Percentiles rank a stretch among this genome's conserved stretches.
These are phyloP conservation scores for Orobanche coerulescens DNA, from an alignment of 257 asterid genomes.

Conservation along the genomic window DNA sequence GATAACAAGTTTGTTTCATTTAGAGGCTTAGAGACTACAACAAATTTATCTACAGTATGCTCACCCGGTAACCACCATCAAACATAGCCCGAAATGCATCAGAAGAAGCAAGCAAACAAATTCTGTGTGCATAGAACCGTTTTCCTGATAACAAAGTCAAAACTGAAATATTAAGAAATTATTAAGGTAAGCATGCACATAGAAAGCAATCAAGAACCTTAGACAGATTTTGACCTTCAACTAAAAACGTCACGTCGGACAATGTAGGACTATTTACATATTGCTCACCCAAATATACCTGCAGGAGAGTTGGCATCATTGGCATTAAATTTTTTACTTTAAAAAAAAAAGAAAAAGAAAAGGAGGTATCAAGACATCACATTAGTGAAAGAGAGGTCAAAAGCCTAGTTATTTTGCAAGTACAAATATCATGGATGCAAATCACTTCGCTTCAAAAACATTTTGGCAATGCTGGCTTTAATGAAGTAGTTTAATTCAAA, in stretches of 20 bases:
- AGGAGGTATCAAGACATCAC: slow-evolving; percentile 1
- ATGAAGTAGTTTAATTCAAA: not conserved
- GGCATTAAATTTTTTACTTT: not conserved
- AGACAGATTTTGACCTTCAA: slow-evolving; percentile 61
- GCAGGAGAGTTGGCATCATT: slow-evolving; percentile 26
- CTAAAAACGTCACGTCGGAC: slow-evolving; percentile 89
- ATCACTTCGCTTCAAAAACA: not conserved
- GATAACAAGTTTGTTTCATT: not conserved
- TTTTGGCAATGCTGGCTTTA: not conserved
- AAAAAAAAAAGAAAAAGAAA: not conserved
- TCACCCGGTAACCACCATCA: slow-evolving; percentile 98
- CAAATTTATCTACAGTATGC: slow-evolving; percentile 17
- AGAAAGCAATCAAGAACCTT: slow-evolving; percentile 18
- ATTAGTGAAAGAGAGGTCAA: not conserved
- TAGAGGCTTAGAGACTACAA: not conserved
- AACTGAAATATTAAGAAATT: slow-evolving; percentile 12
- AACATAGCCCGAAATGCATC: slow-evolving; percentile 99
- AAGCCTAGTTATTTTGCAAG: not conserved
- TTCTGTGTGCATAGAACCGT: slow-evolving; percentile 92
- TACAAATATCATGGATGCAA: not conserved
- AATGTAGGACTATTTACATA: slow-evolving; percentile 81
- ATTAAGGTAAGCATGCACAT: not conserved
- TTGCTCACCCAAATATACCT: slow-evolving; percentile 97
- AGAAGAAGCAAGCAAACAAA: slow-evolving; percentile 92
- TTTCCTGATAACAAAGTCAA: slow-evolving; percentile 35